Conservation (phyloP, 768 basidiomycete genomes). For the Leccinellum rugosiceps region DNA sequence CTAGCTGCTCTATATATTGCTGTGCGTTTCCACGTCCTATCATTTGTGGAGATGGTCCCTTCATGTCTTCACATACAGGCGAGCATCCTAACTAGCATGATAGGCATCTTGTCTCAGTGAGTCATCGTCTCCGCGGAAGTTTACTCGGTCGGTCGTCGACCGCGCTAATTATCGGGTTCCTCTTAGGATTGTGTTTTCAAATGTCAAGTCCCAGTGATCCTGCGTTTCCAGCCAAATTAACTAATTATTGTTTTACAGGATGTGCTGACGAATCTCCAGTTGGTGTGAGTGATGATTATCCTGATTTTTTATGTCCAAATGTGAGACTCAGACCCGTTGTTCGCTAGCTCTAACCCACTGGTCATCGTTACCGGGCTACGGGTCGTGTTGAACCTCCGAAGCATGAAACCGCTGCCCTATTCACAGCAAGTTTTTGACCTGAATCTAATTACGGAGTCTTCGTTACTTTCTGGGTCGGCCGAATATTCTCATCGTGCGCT, state of each 20-base stretch:
- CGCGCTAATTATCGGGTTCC: not conserved
- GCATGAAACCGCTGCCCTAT: not conserved
- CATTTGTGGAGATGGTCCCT: not conserved
- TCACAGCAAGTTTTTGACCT: not conserved
- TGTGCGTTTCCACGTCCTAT: not conserved
- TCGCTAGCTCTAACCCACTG: slow-evolving; percentile 5
- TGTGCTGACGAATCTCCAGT: not conserved
- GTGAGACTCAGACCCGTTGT: not conserved
- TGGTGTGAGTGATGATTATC: not conserved
- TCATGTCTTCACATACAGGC: not conserved
- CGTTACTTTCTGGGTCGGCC: not conserved
- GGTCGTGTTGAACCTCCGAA: slow-evolving; percentile 15
- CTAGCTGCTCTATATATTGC: not conserved
- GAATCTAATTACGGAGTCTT: not conserved
- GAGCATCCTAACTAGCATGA: not conserved
- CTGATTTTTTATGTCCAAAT: no score
- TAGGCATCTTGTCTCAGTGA: slow-evolving; percentile 3
- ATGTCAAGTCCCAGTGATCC: not conserved
- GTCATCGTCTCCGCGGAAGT: not conserved
- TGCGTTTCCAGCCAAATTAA: not conserved
- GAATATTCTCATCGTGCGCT: no score
- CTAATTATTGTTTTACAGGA: not conserved
- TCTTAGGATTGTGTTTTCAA: not conserved
- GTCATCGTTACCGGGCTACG: slow-evolving; percentile 16
- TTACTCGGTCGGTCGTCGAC: not conserved